phyloP scores from a whole-genome alignment of 805 yeast species.

The Metschnikowia lochheadii region DNA sequence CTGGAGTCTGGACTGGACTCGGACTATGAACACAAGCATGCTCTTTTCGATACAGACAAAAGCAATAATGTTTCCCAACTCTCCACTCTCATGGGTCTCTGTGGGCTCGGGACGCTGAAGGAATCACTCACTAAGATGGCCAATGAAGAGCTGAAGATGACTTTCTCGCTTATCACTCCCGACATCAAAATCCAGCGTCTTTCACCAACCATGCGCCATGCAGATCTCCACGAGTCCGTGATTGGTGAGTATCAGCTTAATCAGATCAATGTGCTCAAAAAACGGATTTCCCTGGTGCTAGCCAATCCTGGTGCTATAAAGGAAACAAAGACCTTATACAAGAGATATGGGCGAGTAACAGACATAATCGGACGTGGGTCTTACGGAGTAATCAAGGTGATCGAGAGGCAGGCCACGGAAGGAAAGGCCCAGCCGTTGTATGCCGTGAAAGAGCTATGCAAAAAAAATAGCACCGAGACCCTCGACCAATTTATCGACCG shows the following conservation, averaged over 20 bases:
- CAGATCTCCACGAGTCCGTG: constrained; percentile 22
- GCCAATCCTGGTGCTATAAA: constrained; percentile 10
- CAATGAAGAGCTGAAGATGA: constrained; percentile 31
- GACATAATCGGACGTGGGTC: constrained; percentile 43
- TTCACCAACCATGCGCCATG: constrained; percentile 18
- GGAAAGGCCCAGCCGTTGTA: constrained; percentile 14
- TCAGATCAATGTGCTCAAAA: constrained; percentile 21
- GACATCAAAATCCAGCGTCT: constrained; percentile 24
- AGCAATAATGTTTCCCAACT: constrained; percentile 21
- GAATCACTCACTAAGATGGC: constrained; percentile 21
- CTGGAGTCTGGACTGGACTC: constrained; percentile 1
- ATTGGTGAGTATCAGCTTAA: constrained; percentile 27
- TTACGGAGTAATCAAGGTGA: constrained; percentile 44
- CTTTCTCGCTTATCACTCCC: constrained; percentile 27
- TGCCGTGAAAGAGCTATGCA: constrained; percentile 34
- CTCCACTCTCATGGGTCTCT: constrained; percentile 32
- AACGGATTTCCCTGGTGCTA: constrained; percentile 16
- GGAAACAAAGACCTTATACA: constrained; percentile 24
- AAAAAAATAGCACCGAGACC: constrained; percentile 20
- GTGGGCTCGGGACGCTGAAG: constrained; percentile 25
- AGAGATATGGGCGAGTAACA: constrained; percentile 32
- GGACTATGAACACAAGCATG: constrained; percentile 24
- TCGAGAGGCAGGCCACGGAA: constrained; percentile 20
- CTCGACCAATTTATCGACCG: constrained; percentile 57
- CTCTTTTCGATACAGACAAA: constrained; percentile 17